These are phyloP conservation scores for Ogataea naganishii DNA, from an alignment of 805 yeast species.

Conservation along the genomic window DNA sequence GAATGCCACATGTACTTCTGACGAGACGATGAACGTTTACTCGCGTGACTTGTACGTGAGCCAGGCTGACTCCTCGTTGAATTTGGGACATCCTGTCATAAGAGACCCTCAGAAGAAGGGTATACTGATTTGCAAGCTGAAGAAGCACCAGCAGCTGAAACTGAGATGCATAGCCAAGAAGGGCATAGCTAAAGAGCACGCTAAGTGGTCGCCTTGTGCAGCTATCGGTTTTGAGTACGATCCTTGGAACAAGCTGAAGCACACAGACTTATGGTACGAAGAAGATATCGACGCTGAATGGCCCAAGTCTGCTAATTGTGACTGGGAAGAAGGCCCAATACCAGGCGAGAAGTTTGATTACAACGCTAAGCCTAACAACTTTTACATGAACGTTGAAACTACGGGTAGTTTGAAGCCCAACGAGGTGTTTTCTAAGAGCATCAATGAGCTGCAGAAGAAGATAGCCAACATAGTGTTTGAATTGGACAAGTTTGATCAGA, in stretches of 20 bases:
- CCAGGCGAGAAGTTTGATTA: constrained; percentile 84
- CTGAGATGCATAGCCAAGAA: constrained; percentile 93
- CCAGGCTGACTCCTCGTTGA: constrained; percentile 19
- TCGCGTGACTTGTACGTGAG: constrained; percentile 63
- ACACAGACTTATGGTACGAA: constrained; percentile 96
- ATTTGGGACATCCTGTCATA: constrained; percentile 79
- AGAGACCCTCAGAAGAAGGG: constrained; percentile 73
- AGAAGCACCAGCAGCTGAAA: constrained; percentile 86
- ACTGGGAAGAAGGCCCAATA: constrained; percentile 93
- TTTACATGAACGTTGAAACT: constrained; percentile 86
- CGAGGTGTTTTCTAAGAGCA: constrained; percentile 80
- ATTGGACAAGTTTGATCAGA: constrained; percentile 36
- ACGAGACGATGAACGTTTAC: constrained; percentile 82
- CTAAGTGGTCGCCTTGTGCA: constrained; percentile 96
- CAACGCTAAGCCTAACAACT: constrained; percentile 70
- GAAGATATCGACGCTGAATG: constrained; percentile 83
- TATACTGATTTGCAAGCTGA: constrained; percentile 81
- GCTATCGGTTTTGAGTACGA: constrained; percentile 96
- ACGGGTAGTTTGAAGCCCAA: constrained; percentile 85
- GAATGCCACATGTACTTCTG: constrained; percentile 80
- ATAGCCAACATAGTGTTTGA: constrained; percentile 81
- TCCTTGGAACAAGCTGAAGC: constrained; percentile 97
- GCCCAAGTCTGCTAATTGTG: constrained; percentile 85
- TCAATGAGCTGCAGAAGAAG: constrained; percentile 79
- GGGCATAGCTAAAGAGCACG: constrained; percentile 96